Base-by-base conservation (phyloP, 73 alveolate genomes). In the Paramecium sexaurelia region DNA sequence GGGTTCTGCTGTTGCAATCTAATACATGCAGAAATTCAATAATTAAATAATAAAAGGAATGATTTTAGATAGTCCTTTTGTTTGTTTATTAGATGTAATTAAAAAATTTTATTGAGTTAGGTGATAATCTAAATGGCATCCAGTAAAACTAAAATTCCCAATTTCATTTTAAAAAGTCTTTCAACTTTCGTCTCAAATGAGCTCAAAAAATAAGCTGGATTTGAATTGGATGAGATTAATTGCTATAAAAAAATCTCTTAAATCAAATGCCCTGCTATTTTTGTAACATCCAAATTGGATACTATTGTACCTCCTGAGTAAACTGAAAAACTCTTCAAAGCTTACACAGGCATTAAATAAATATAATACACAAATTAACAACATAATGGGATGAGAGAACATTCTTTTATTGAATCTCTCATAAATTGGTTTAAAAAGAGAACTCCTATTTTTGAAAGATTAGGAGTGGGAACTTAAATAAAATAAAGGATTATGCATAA, bases 51-150 rank as follows among this genome's bases (percentile, higher is more conserved):
- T 73, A 20, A 33, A 36, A 39, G 87, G 66, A 9, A 27, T 73
- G 61, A 73, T 73, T 7, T 36, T 73, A 6, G 87, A 73, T 73
- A 73, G 87, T 39, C 87, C 87, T 15, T 73, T 73, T 73, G 55
- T 39, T 39, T 15, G 66, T n/a, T 36, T 73, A 10, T n/a, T 17
- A 6, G 87, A 73, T 73, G 87, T 73, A 73, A 27, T 13, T 51
- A 15, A 51, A n/a, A 6, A 13, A 24, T 61, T 61, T 9, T 33
- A 15, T 33, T 32, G 26, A 73, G 9, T 9, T 27, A 73, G 87
- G 57, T 73, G 7, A 39, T 73, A 2, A 6, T 73, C 10, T 17
- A 73, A 36, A 73, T 73, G 87, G 87, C 87, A 27, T 73, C 55
- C 5, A 27, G 15, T 15, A 73, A 36, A 39, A 73, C 87, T 33